These are phyloP conservation scores for Fraxinus pennsylvanica DNA, from an alignment of 257 asterid species.

Conservation along the genomic window DNA sequence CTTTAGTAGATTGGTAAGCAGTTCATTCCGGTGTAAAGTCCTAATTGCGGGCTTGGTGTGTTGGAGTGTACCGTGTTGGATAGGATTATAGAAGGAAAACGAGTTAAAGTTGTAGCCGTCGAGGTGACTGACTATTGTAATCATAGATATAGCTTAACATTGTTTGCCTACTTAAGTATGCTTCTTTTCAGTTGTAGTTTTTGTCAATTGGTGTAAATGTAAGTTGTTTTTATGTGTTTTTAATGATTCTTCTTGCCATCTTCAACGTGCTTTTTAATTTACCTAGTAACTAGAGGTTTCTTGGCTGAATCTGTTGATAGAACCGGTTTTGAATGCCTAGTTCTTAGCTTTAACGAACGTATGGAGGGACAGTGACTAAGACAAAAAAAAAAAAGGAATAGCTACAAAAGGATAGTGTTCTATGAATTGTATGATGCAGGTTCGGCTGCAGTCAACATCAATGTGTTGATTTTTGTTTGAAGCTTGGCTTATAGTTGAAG, in stretches of 20 bases:
- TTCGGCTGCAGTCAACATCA: background rate
- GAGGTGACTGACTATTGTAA: background rate
- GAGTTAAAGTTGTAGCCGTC: background rate
- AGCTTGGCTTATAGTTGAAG: background rate
- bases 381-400: background rate
- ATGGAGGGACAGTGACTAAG: background rate
- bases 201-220: constrained; percentile 19
- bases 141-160: background rate
- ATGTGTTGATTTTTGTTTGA: background rate
- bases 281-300: background rate
- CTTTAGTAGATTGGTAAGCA: constrained; percentile 6
- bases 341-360: background rate
- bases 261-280: background rate
- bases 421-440: background rate
- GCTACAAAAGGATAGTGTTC: background rate
- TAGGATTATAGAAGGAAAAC: background rate
- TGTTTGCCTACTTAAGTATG: constrained; percentile 6
- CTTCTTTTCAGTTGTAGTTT: constrained; percentile 15
- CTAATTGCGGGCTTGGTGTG: constrained; percentile 4
- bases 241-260: background rate
- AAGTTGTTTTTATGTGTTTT: background rate
- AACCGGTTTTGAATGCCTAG: background rate
- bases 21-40: constrained; percentile 19
- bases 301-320: background rate
- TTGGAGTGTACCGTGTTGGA: background rate